Evolutionary conservation across 1,284 basidiomycete genomes (phyloP).

Genomic region (Pisolithus thermaeus): DNA sequence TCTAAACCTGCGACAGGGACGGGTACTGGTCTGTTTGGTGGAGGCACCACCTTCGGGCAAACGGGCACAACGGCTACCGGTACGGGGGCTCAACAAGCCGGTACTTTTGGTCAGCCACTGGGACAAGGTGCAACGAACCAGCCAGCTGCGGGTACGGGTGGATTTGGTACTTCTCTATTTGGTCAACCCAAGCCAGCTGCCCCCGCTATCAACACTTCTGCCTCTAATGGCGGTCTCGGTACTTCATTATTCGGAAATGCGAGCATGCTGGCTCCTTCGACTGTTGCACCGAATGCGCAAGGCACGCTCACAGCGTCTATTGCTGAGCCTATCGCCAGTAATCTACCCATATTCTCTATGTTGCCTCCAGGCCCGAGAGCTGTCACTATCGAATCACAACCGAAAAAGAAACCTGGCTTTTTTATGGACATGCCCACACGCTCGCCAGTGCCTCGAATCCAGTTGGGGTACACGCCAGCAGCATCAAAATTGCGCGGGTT

Average conservation of each 20-base stretch:
- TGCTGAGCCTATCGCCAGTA: conserved; percentile 85
- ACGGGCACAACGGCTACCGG: conserved; percentile 25
- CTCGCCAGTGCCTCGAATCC: conserved; percentile 53
- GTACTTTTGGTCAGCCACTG: conserved; percentile 39
- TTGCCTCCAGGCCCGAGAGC: conserved; percentile 64
- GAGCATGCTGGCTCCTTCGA: conserved; percentile 37
- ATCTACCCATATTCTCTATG: conserved; percentile 71
- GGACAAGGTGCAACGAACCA: conserved; percentile 33
- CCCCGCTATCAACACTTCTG: conserved; percentile 27
- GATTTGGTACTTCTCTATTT: conserved; percentile 40
- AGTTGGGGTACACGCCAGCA: conserved; percentile 58
- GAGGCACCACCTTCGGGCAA: conserved; percentile 30
- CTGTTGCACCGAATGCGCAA: conserved; percentile 37
- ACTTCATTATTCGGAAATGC: conserved; percentile 45
- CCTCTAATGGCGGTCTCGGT: conserved; percentile 38
- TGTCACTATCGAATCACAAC: conserved; percentile 50
- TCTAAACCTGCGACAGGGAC: conserved; percentile 28
- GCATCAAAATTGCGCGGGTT: conserved; percentile 69
- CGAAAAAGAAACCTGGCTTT: conserved; percentile 68
- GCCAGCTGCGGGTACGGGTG: conserved; percentile 19
- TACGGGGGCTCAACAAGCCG: conserved; percentile 23
- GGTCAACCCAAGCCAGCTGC: conserved; percentile 34
- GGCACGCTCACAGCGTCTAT: conserved; percentile 77
- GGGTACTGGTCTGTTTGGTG: conserved; percentile 23
- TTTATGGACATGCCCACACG: conserved; percentile 68